These are phyloP conservation scores for Podospora anserina DNA, from an alignment of 495 filamentous ascomycete species.

Conservation along the genomic window DNA sequence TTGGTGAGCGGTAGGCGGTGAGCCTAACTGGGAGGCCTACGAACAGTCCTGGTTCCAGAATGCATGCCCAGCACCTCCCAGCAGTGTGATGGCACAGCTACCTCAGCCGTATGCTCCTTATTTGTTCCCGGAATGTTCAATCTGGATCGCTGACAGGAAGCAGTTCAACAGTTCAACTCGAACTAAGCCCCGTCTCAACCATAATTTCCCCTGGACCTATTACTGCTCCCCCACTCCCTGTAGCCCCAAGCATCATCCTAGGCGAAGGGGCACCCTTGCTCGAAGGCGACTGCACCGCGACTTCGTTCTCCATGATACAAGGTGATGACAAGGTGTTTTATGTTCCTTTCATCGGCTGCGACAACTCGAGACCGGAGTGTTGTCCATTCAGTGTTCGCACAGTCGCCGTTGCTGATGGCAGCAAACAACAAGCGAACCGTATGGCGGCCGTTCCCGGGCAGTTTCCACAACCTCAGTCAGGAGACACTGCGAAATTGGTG, in stretches of 20 bases:
- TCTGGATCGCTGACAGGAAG: background rate
- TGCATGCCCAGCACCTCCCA: constrained; percentile 21
- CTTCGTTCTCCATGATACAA: constrained; percentile 26
- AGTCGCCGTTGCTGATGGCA: background rate
- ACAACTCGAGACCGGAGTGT: constrained; percentile 23
- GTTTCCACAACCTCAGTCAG: constrained; percentile 20
- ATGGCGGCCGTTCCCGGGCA: constrained; percentile 19
- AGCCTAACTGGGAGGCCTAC: constrained; percentile 22
- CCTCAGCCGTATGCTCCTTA: constrained; percentile 19
- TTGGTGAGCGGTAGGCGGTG: constrained; percentile 16
- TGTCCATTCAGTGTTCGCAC: constrained; percentile 26
- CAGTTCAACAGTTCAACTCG: constrained; percentile 19
- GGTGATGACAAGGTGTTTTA: constrained; percentile 23
- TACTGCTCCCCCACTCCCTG: constrained; percentile 2
- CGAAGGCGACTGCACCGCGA: constrained; percentile 15
- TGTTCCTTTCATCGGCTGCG: constrained; percentile 27
- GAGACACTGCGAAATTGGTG: constrained; percentile 8
- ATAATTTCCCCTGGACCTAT: constrained; percentile 16
- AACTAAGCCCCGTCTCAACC: constrained; percentile 17
- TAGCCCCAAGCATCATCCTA: constrained; percentile 11
- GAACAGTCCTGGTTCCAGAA: constrained; percentile 25
- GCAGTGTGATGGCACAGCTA: constrained; percentile 20
- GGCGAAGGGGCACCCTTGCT: constrained; percentile 20
- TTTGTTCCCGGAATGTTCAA: background rate
- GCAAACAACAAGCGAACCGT: constrained; percentile 1